Percentiles rank a stretch among this genome's conserved stretches.
phyloP scores from a whole-genome alignment of 2,329 filamentous ascomycete genomes.

The Talaromyces sp. region DNA sequence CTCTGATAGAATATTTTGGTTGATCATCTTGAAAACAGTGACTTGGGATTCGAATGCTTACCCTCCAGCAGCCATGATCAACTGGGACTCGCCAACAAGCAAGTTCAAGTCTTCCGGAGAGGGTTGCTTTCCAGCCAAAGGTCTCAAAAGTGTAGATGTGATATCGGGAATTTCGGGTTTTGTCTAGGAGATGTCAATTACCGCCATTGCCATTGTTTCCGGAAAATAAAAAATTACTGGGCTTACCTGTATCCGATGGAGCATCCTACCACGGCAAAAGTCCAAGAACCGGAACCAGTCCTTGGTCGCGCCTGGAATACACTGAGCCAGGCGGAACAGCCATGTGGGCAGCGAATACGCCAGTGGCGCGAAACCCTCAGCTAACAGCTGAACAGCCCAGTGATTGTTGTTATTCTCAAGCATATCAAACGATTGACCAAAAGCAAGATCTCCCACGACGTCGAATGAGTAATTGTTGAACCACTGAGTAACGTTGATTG shows the following conservation, averaged over 20 bases:
- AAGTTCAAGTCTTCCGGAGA: constrained; percentile 18
- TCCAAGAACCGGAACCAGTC: constrained; percentile 31
- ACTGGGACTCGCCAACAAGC: constrained; percentile 23
- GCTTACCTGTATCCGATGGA: constrained; percentile 24
- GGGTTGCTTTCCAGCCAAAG: constrained; percentile 15
- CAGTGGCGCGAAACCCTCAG: constrained; percentile 23
- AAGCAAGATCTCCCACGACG: constrained; percentile 43
- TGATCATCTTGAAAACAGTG: constrained; percentile 8
- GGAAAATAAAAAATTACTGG: not conserved
- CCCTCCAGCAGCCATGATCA: constrained; percentile 28
- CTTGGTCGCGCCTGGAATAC: constrained; percentile 28
- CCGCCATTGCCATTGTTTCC: not conserved
- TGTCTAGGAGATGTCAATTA: constrained; percentile 1
- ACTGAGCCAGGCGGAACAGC: constrained; percentile 26
- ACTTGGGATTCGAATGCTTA: constrained; percentile 8
- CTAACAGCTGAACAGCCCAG: constrained; percentile 33
- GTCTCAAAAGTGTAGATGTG: constrained; percentile 21
- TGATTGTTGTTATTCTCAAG: constrained; percentile 8
- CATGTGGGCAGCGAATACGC: constrained; percentile 24
- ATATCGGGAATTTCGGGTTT: constrained; percentile 20
- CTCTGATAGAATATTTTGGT: constrained; percentile 20
- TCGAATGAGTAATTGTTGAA: constrained; percentile 43
- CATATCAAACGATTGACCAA: constrained; percentile 30
- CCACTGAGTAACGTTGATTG: constrained; percentile 36
- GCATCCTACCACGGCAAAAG: constrained; percentile 30